Evolutionary conservation across 805 yeast species (phyloP).

Genomic region (Yamadazyma phyllophila): DNA sequence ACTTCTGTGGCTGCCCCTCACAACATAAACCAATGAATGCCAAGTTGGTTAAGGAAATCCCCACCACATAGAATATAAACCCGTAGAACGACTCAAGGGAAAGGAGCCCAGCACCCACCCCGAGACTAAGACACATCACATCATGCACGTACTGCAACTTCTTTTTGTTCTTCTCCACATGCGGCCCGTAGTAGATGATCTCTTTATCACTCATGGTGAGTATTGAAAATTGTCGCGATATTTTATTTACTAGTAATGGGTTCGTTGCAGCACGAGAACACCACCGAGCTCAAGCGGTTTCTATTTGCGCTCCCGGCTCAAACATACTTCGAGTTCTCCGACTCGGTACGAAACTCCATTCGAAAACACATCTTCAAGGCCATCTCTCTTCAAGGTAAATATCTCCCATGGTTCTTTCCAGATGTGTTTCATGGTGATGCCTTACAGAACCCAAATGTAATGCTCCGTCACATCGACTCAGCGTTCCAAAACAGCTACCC

Average conservation of each 20-base stretch:
- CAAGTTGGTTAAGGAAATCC: constrained; percentile 29
- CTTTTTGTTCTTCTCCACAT: constrained; percentile 27
- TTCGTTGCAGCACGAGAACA: not conserved
- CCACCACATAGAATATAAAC: constrained; percentile 32
- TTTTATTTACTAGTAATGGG: no score
- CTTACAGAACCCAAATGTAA: no score
- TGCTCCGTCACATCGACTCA: constrained; percentile 14
- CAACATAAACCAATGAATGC: constrained; percentile 32
- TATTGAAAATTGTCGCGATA: no score
- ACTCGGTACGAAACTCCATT: constrained; percentile 23
- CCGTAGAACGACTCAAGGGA: constrained; percentile 38
- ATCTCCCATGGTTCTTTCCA: constrained; percentile 37
- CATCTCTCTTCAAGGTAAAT: constrained; percentile 30
- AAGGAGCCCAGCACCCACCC: constrained; percentile 40
- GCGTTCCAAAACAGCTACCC: constrained; percentile 33
- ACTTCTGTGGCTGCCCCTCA: constrained; percentile 23
- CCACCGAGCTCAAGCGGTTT: constrained; percentile 23
- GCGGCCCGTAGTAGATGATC: constrained; percentile 24
- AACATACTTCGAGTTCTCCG: constrained; percentile 26
- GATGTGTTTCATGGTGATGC: constrained; percentile 12
- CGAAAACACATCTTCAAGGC: constrained; percentile 32
- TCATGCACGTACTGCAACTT: constrained; percentile 35
- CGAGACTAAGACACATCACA: constrained; percentile 35
- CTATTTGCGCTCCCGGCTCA: constrained; percentile 33
- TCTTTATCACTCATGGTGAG: constrained; percentile 8